Percentiles rank a stretch among this genome's conserved stretches.
Evolutionary conservation across 2,329 filamentous ascomycete species (phyloP).

Genomic region (Niveomyces coronatus): DNA sequence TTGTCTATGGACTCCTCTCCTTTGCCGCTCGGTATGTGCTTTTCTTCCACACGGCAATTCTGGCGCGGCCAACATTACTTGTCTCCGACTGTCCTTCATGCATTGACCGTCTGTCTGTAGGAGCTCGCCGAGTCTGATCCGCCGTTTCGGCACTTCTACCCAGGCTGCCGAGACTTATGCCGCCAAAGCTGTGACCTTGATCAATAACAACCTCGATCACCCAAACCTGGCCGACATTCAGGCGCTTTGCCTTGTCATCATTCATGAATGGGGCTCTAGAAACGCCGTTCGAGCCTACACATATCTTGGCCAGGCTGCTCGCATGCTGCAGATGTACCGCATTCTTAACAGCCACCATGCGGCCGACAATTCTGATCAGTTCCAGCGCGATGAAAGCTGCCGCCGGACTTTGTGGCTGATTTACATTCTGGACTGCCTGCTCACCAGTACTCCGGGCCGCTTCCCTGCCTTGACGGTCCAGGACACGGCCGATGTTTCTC

Average conservation of each 20-base stretch:
- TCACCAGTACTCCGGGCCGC: constrained; percentile 51
- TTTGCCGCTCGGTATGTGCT: constrained; percentile 45
- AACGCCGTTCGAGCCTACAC: constrained; percentile 54
- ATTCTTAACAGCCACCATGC: constrained; percentile 46
- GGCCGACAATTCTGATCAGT: constrained; percentile 43
- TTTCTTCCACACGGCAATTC: constrained; percentile 11
- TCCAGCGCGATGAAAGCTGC: constrained; percentile 51
- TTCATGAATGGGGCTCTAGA: constrained; percentile 52
- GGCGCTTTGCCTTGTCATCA: constrained; percentile 48
- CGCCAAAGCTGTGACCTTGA: constrained; percentile 43
- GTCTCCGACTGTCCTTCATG: no score
- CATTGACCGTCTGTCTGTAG: constrained; percentile 22
- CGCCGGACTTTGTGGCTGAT: constrained; percentile 52
- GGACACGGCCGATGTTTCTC: constrained; percentile 44
- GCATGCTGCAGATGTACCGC: constrained; percentile 55
- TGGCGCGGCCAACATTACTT: no score
- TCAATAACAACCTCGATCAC: constrained; percentile 49
- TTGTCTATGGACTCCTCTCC: constrained; percentile 48
- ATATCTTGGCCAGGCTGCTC: constrained; percentile 51
- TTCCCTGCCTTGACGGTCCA: constrained; percentile 44
- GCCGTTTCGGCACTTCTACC: constrained; percentile 47
- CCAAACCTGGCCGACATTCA: constrained; percentile 51
- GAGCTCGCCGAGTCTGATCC: constrained; percentile 45
- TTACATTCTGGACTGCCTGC: constrained; percentile 52
- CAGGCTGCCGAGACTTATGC: constrained; percentile 49